Conservation (phyloP, 345 rosid genomes). For the Euphorbia tirucalli region DNA sequence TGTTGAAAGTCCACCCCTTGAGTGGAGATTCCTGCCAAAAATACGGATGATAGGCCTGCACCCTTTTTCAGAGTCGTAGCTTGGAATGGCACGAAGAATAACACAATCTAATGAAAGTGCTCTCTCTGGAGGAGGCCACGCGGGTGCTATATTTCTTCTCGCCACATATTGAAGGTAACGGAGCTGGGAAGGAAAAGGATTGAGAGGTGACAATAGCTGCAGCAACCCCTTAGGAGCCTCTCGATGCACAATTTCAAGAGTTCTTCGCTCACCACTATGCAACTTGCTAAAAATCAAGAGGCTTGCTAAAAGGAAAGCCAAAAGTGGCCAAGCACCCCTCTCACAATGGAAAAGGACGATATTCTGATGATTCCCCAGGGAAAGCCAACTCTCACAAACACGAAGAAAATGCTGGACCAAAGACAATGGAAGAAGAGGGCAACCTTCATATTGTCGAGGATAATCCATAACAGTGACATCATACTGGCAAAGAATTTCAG, state of each 20-base stretch:
- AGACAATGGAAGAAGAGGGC: slow-evolving; percentile 83
- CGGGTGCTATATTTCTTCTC: slow-evolving; percentile 78
- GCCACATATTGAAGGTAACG: slow-evolving; percentile 95
- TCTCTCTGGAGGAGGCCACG: slow-evolving; percentile 99
- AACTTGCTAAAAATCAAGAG: slow-evolving; percentile 78
- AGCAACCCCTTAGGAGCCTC: slow-evolving; percentile 95
- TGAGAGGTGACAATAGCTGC: slow-evolving; percentile 88
- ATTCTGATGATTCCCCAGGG: slow-evolving; percentile 66
- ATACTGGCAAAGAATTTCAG: slow-evolving; percentile 62
- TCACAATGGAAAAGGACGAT: slow-evolving; percentile 84
- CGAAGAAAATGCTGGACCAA: slow-evolving; percentile 89
- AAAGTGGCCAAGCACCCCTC: slow-evolving; percentile 97
- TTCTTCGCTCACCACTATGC: slow-evolving; percentile 74
- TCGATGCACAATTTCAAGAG: slow-evolving; percentile 87
- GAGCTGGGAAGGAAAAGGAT: slow-evolving; percentile 95
- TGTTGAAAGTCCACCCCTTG: slow-evolving; percentile 70
- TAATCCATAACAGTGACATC: slow-evolving; percentile 90
- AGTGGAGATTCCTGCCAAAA: slow-evolving; percentile 74
- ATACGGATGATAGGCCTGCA: slow-evolving; percentile 91
- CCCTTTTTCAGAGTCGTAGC: slow-evolving; percentile 84
- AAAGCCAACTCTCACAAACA: slow-evolving; percentile 85
- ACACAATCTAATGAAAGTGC: slow-evolving; percentile 89
- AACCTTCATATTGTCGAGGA: slow-evolving; percentile 92
- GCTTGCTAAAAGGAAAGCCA: slow-evolving; percentile 81
- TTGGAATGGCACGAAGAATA: slow-evolving; percentile 84